phyloP scores from a whole-genome alignment of 2,329 filamentous ascomycete species.

The Hypoxylon sp. region DNA sequence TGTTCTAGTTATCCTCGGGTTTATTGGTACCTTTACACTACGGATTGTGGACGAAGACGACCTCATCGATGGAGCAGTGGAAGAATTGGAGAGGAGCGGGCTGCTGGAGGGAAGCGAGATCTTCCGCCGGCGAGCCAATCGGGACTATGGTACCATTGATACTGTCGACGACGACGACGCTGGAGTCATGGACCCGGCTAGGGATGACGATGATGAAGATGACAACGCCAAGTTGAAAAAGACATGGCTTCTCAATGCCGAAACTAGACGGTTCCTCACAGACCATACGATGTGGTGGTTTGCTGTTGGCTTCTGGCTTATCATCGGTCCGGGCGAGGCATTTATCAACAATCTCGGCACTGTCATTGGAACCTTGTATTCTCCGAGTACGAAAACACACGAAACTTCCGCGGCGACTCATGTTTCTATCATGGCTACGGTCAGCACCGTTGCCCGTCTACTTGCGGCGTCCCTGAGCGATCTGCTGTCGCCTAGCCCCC shows the following conservation, averaged over 20 bases:
- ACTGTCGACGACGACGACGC: constrained; percentile 60
- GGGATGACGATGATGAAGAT: constrained; percentile 53
- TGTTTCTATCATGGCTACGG: constrained; percentile 90
- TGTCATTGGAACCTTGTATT: constrained; percentile 86
- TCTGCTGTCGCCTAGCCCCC: constrained; percentile 78
- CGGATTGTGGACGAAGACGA: constrained; percentile 86
- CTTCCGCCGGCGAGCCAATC: constrained; percentile 69
- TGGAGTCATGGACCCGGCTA: constrained; percentile 55
- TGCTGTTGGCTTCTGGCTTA: constrained; percentile 89
- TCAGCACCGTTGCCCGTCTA: constrained; percentile 91
- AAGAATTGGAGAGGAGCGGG: constrained; percentile 90
- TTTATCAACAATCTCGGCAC: constrained; percentile 98
- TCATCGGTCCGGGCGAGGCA: constrained; percentile 94
- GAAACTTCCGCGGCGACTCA: constrained; percentile 82
- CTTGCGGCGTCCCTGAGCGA: constrained; percentile 90
- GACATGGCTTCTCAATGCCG: constrained; percentile 89
- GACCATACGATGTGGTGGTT: constrained; percentile 98
- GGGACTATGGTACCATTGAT: constrained; percentile 73
- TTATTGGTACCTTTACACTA: constrained; percentile 80
- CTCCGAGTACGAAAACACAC: constrained; percentile 61
- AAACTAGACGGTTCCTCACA: constrained; percentile 84
- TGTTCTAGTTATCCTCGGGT: constrained; percentile 76
- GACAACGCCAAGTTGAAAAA: constrained; percentile 77
- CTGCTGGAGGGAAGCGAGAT: constrained; percentile 81
- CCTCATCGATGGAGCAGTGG: constrained; percentile 89